A percentile compares a stretch with the other conserved stretches of the same genome.
phyloP scores from a whole-genome alignment of 768 basidiomycete species.

The Tremella yokohamensis region DNA sequence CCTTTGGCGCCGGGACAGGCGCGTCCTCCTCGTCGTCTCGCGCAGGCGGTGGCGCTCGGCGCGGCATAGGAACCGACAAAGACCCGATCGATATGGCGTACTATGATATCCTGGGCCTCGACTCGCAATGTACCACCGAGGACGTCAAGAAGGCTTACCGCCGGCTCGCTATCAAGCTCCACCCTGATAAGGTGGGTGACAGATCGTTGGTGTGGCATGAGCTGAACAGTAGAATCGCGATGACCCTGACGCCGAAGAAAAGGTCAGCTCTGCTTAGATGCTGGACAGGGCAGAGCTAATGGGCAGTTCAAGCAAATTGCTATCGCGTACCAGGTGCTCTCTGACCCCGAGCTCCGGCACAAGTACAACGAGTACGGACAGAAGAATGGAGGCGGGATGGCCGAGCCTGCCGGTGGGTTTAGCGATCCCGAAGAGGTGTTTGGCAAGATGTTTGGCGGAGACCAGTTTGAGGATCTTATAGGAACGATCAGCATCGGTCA shows the following conservation, averaged over 20 bases:
- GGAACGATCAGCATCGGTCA: conserved; percentile 49
- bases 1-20: conserved; percentile 9
- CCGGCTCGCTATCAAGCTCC: conserved; percentile 48
- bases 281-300: background rate
- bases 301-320: conserved; percentile 50
- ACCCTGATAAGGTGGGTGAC: conserved; percentile 7
- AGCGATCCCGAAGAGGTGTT: conserved; percentile 51
- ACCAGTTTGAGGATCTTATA: conserved; percentile 46
- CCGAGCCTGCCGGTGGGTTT: conserved; percentile 50
- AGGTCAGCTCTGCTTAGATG: conserved; percentile 27
- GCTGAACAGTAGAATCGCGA: conserved; percentile 39
- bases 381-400: conserved; percentile 47
- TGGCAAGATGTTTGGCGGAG: conserved; percentile 51
- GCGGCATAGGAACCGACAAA: conserved; percentile 41
- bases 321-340: conserved; percentile 51
- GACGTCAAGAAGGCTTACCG: conserved; percentile 51
- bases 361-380: conserved; percentile 51
- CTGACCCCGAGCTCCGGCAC: conserved; percentile 47
- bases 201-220: background rate
- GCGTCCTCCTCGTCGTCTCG: conserved; percentile 7
- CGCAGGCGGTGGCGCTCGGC: conserved; percentile 5
- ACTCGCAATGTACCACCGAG: conserved; percentile 44
- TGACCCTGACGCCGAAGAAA: conserved; percentile 50
- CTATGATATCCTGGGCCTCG: conserved; percentile 48
- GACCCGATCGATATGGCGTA: conserved; percentile 50